These are phyloP conservation scores for Schizophyllum commune DNA, from an alignment of 1,284 basidiomycete genomes.

Conservation along the genomic window DNA sequence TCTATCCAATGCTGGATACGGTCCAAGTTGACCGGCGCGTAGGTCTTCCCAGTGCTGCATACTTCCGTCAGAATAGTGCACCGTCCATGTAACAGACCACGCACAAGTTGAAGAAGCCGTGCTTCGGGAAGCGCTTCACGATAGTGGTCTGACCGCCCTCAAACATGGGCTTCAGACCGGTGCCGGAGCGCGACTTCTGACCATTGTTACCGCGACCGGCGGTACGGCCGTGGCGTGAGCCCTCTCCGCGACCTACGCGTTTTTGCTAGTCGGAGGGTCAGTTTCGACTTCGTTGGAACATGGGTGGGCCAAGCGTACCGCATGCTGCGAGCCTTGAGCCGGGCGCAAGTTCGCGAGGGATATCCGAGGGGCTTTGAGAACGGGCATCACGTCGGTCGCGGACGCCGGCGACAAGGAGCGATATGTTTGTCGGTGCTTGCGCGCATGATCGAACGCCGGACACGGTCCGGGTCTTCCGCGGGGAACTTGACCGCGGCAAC, in stretches of 20 bases:
- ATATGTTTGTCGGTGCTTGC: neutral
- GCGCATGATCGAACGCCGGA: neutral
- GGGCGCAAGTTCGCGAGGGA: conserved; percentile 60
- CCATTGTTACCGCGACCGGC: conserved; percentile 94
- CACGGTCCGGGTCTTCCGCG: neutral
- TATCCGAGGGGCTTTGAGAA: conserved; percentile 24
- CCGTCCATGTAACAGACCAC: conserved; percentile 22
- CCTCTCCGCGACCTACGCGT: conserved; percentile 90
- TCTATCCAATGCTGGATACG: conserved; percentile 90
- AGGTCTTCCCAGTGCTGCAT: conserved; percentile 61
- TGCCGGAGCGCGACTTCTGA: conserved; percentile 88
- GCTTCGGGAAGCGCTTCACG: conserved; percentile 88
- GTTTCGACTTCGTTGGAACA: neutral
- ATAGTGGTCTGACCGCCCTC: conserved; percentile 97
- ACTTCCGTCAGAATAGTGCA: neutral
- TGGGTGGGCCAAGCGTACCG: conserved; percentile 26
- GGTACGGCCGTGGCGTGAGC: conserved; percentile 86
- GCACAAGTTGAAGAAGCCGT: conserved; percentile 89
- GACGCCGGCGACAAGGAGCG: neutral
- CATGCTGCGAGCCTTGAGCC: conserved; percentile 53
- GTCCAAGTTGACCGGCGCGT: conserved; percentile 82
- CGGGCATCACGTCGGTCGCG: neutral
- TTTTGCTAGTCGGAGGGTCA: conserved; percentile 55
- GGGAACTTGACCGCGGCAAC: too few species aligned
- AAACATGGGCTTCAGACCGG: conserved; percentile 82